Conservation (phyloP, 371 early-diverging fungal species). For the Mortierella sp. region DNA sequence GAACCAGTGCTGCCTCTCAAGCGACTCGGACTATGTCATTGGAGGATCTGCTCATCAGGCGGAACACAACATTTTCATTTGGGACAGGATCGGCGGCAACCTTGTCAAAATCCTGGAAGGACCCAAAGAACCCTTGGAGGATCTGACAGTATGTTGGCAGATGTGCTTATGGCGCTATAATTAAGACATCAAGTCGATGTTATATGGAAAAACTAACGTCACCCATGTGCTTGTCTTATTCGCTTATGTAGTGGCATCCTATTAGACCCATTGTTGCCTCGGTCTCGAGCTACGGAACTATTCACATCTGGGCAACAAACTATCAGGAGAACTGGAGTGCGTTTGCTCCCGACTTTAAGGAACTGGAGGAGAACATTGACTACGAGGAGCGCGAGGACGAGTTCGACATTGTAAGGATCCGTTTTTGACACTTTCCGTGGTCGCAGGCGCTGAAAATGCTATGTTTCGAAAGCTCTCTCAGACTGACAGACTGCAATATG, state of each 20-base stretch:
- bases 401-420: constrained; percentile 81
- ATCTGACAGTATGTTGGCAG: constrained; percentile 76
- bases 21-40: constrained; percentile 89
- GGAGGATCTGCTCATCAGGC: constrained; percentile 86
- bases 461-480: not conserved
- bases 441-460: not conserved
- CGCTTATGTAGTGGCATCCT: constrained; percentile 84
- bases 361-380: constrained; percentile 92
- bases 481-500: not conserved
- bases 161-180: not conserved
- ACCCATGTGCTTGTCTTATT: not conserved
- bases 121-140: constrained; percentile 89
- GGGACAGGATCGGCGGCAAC: constrained; percentile 87
- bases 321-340: constrained; percentile 93
- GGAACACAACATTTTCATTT: constrained; percentile 92
- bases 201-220: not conserved
- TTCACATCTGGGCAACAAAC: constrained; percentile 91
- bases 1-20: constrained; percentile 86
- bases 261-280: constrained; percentile 87
- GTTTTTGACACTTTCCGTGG: not conserved
- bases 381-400: constrained; percentile 94
- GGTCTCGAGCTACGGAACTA: constrained; percentile 83
- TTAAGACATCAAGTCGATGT: not conserved
- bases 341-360: constrained; percentile 92
- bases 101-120: constrained; percentile 93